These are phyloP conservation scores for Lonicera japonica DNA, from an alignment of 129 eudicot species.

Conservation along the genomic window DNA sequence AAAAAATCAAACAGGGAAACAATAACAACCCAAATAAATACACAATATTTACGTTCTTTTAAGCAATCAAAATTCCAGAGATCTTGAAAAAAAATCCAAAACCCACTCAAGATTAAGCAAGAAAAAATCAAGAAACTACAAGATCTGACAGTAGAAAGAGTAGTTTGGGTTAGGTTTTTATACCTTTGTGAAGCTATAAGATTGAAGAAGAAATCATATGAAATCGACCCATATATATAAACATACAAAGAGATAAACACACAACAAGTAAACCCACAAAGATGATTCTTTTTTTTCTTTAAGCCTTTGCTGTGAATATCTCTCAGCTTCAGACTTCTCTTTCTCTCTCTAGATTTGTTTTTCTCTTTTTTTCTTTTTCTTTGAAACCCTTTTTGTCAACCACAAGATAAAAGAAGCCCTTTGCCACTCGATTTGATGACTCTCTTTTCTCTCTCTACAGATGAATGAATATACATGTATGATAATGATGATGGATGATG, in stretches of 20 bases:
- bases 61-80: too few relatives aligned
- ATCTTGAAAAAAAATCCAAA: too few relatives aligned
- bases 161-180: conserved; percentile 9
- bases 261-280: neutral
- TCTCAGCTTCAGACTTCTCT: neutral
- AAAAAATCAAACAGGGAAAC: neutral
- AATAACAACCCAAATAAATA: neutral
- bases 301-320: too few relatives aligned
- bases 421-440: conserved; percentile 15
- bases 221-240: conserved; percentile 43
- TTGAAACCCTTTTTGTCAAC: conserved; percentile 12
- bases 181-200: conserved; percentile 64
- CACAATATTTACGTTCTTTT: conserved; percentile 13
- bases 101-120: neutral
- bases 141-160: conserved; percentile 21
- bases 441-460: conserved; percentile 1
- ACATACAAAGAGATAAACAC: conserved; percentile 11
- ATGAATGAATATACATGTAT: too few relatives aligned
- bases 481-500: too few relatives aligned
- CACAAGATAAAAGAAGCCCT: conserved; percentile 22
- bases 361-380: conserved; percentile 1
- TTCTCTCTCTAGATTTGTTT: neutral
- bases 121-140: neutral
- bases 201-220: conserved; percentile 42
- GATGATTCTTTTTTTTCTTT: too few relatives aligned